Percentiles rank a stretch among this genome's conserved stretches.
These are phyloP conservation scores for Mortierella sp. DNA, from an alignment of 371 early-diverging fungal species.

Conservation along the genomic window DNA sequence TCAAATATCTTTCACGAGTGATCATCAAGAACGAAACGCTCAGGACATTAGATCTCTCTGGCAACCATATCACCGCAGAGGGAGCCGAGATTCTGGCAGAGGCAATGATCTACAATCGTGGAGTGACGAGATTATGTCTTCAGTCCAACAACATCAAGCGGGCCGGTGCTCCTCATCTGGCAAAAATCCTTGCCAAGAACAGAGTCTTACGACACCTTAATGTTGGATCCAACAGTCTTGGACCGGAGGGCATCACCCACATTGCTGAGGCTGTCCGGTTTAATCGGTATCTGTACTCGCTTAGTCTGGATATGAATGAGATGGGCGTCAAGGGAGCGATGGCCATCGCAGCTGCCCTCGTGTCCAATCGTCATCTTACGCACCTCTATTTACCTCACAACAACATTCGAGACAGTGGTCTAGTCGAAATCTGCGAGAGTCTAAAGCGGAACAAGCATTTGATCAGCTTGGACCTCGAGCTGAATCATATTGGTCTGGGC, in stretches of 20 bases:
- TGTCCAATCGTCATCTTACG: conserved; percentile 49
- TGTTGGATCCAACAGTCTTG: conserved; percentile 49
- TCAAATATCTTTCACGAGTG: conserved; percentile 46
- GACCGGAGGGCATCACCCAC: conserved; percentile 23
- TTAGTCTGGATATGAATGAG: conserved; percentile 55
- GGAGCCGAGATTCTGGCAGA: conserved; percentile 43
- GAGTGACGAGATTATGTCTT: conserved; percentile 40
- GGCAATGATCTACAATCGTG: conserved; percentile 45
- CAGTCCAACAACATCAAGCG: conserved; percentile 49
- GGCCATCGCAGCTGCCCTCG: conserved; percentile 33
- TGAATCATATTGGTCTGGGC: conserved; percentile 50
- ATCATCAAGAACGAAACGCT: conserved; percentile 50
- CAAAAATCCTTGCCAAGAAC: conserved; percentile 45
- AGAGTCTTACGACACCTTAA: conserved; percentile 48
- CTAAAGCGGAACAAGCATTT: conserved; percentile 41
- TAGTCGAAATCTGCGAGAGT: conserved; percentile 39
- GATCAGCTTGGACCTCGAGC: conserved; percentile 45
- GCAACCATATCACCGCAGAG: conserved; percentile 42
- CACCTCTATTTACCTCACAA: conserved; percentile 55
- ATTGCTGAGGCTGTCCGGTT: conserved; percentile 53
- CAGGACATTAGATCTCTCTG: conserved; percentile 37
- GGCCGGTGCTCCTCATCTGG: conserved; percentile 39
- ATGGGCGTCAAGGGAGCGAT: conserved; percentile 41
- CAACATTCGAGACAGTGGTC: conserved; percentile 52
- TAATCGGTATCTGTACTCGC: conserved; percentile 42